Base-by-base conservation (phyloP, 331 rosid genomes). In the Saraca asoca region DNA sequence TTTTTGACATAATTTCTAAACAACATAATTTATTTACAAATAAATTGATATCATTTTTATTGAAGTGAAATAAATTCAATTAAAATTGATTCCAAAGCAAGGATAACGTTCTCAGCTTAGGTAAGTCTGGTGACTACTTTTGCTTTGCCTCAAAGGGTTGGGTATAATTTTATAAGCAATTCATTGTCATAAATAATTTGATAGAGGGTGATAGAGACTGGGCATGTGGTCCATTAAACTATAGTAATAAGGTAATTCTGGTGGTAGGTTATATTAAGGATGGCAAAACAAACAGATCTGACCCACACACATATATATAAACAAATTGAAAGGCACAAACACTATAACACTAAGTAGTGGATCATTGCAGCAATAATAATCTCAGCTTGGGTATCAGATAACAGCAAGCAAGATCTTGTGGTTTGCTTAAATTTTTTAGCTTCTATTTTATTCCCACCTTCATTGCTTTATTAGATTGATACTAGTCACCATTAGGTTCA, bases 181-280 rank as follows among this genome's bases (percentile, higher is more conserved):
- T 75, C 74, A 67, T 59, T 68, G 67, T 68, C 79, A 52, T 60
- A 67, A 51, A 24, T 24, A 24, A 24, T 24, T 75, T 11, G 24
- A 42, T 52, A 11, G 14, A 66, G 69, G 45, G 33, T 51, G 67
- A 65, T 43, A 10, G 58, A 42, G 63, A 62, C 79, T 34, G 5
- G 8, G 12, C 45, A 16, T 20, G 69, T 74, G 79, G 74, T 59
- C 79, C 74, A 71, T 43, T 33, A 57, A 16, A 62, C 31, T 42
- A 6, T 42, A 42, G 54, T 51, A 42, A 49, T 41, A 18, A 39
- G 35, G 18, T 35, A 37, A 43, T 38, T 41, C 9, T 33, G 64
- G 18, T 5, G 55, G n/a, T 52, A 48, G 67, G 13, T 58, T 34
- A 29, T 15, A 6, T 45, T 46, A 2, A 13, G 57, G 20, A 63